phyloP scores from a whole-genome alignment of 2,329 filamentous ascomycete species.

The Alternaria arbusti region DNA sequence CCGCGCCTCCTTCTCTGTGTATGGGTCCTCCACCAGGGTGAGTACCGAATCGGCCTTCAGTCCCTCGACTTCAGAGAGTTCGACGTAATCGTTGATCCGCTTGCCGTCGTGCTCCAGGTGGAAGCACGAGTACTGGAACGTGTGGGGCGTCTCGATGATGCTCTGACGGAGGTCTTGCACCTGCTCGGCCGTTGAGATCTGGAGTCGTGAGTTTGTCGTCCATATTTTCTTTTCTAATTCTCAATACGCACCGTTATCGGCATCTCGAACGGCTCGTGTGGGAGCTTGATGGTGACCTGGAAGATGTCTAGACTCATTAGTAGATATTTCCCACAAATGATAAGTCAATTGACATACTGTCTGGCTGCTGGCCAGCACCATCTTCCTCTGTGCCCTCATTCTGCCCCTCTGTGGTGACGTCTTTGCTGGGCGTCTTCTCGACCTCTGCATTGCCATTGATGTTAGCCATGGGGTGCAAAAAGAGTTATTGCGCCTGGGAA shows the following conservation, averaged over 20 bases:
- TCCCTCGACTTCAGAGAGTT: conserved; percentile 85
- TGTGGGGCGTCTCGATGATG: conserved; percentile 89
- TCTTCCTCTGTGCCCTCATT: conserved; percentile 34
- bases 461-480: conserved; percentile 30
- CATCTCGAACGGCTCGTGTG: conserved; percentile 78
- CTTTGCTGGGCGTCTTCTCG: conserved; percentile 31
- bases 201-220: conserved; percentile 30
- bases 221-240: background rate
- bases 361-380: conserved; percentile 33
- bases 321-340: background rate
- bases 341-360: conserved; percentile 32
- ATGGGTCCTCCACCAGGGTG: conserved; percentile 87
- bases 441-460: conserved; percentile 26
- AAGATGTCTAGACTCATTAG: conserved; percentile 58
- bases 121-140: conserved; percentile 98
- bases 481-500: background rate
- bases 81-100: conserved; percentile 93
- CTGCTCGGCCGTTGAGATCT: conserved; percentile 93
- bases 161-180: conserved; percentile 97
- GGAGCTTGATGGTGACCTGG: conserved; percentile 79
- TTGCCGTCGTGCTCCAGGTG: conserved; percentile 90
- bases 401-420: conserved; percentile 27
- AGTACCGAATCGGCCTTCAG: conserved; percentile 80
- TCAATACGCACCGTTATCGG: conserved; percentile 74
- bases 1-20: conserved; percentile 97